Conservation (phyloP, 768 basidiomycete species). For the Boletus reticuloceps region DNA sequence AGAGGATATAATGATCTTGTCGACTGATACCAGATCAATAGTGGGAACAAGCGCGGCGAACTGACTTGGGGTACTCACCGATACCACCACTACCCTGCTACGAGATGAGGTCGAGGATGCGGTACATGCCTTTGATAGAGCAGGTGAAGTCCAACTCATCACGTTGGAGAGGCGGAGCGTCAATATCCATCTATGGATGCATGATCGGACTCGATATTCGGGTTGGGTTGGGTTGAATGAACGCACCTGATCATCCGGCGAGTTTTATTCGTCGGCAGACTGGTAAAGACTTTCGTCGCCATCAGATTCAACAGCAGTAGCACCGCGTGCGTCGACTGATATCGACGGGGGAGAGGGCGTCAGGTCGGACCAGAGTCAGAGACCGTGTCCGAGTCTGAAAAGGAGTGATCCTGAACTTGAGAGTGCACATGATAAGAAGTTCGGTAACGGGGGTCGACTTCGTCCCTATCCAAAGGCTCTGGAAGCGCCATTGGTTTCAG, state of each 20-base stretch:
- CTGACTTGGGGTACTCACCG: conserved; percentile 32
- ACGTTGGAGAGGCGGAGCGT: not conserved
- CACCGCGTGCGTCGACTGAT: not conserved
- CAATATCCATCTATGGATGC: conserved; percentile 18
- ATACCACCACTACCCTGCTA: conserved; percentile 51
- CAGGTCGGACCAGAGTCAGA: not conserved
- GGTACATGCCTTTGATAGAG: conserved; percentile 47
- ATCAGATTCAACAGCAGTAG: not conserved
- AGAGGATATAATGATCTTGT: no score
- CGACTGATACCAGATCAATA: no score
- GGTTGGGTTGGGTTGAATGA: not conserved
- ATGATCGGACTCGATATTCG: not conserved
- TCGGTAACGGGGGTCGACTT: not conserved
- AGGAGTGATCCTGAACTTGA: not conserved
- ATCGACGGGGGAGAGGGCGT: conserved; percentile 2
- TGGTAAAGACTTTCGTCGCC: conserved; percentile 14
- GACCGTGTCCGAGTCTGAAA: conserved; percentile 7
- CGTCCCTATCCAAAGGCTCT: conserved; percentile 7
- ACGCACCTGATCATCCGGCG: conserved; percentile 10
- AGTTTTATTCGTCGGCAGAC: conserved; percentile 10
- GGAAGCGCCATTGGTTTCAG: not conserved
- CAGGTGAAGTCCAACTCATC: conserved; percentile 21
- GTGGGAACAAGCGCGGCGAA: not conserved
- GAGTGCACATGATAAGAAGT: not conserved
- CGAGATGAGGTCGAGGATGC: conserved; percentile 51